phyloP scores from a whole-genome alignment of 192 early-diverging fungal species.

The Umbelopsis isabellina region DNA sequence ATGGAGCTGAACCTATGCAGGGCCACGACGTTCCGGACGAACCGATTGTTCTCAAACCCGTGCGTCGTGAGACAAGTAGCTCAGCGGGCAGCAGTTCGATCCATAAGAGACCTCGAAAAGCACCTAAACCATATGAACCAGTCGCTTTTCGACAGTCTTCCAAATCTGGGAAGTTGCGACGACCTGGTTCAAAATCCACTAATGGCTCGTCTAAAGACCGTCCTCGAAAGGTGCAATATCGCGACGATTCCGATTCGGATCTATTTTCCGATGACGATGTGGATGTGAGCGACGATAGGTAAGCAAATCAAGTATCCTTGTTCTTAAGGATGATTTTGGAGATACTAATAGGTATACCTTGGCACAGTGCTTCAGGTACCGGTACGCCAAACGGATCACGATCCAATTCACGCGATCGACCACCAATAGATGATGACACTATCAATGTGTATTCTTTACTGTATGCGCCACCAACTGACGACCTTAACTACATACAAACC shows the following conservation, averaged over 20 bases:
- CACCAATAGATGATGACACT: constrained; percentile 36
- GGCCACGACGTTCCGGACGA: constrained; percentile 37
- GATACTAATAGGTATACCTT: not conserved
- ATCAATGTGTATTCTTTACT: constrained; percentile 38
- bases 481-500: constrained; percentile 33
- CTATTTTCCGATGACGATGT: constrained; percentile 34
- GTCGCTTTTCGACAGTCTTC: not conserved
- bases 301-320: not conserved
- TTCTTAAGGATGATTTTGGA: not conserved
- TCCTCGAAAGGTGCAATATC: constrained; percentile 16
- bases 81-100: not conserved
- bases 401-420: constrained; percentile 16
- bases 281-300: constrained; percentile 11
- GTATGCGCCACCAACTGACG: constrained; percentile 29
- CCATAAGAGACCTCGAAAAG: constrained; percentile 7
- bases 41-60: constrained; percentile 34
- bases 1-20: constrained; percentile 28
- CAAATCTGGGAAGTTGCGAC: not conserved
- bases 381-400: constrained; percentile 14
- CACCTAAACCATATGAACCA: constrained; percentile 17
- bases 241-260: constrained; percentile 31
- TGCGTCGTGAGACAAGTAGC: constrained; percentile 9
- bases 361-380: constrained; percentile 10
- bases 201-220: constrained; percentile 9
- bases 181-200: constrained; percentile 12